These are phyloP conservation scores for Chenopodium album DNA, from an alignment of 148 eudicot genomes.

Conservation along the genomic window DNA sequence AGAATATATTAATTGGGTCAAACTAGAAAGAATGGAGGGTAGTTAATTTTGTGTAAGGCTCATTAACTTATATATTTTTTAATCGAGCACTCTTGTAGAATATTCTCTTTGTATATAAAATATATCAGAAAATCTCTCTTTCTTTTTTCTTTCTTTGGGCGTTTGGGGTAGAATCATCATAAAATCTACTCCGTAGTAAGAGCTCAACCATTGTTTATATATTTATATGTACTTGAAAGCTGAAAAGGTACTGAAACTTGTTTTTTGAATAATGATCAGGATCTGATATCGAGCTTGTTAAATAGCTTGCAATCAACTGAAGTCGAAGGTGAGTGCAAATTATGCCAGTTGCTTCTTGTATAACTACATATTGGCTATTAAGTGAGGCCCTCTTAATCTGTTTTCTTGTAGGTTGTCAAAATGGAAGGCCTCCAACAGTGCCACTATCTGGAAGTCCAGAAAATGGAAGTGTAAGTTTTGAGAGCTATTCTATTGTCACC, in stretches of 20 bases:
- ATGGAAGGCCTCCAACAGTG: conserved; percentile 50
- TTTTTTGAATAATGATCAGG: conserved; percentile 43
- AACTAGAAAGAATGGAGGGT: too few species aligned
- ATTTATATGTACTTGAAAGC: background rate
- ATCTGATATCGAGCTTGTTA: conserved; percentile 67
- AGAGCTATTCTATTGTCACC: background rate
- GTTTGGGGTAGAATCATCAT: background rate
- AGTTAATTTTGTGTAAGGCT: background rate
- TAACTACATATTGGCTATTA: background rate
- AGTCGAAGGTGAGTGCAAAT: conserved; percentile 62
- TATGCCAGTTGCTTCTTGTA: conserved; percentile 5
- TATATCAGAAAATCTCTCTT: background rate
- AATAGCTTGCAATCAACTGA: conserved; percentile 69
- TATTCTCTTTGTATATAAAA: too few species aligned
- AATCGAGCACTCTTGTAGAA: background rate
- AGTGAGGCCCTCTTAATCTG: conserved; percentile 3
- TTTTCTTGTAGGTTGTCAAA: conserved; percentile 56
- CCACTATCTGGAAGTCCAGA: conserved; percentile 54
- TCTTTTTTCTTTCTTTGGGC: background rate
- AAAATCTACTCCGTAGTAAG: too few species aligned
- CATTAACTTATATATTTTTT: too few species aligned
- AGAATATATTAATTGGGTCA: too few species aligned
- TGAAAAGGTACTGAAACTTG: background rate
- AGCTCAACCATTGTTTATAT: background rate
- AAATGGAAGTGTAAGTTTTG: conserved; percentile 71